These are phyloP conservation scores for Furcasterigmium furcatum DNA, from an alignment of 2,329 filamentous ascomycete genomes.

Conservation along the genomic window DNA sequence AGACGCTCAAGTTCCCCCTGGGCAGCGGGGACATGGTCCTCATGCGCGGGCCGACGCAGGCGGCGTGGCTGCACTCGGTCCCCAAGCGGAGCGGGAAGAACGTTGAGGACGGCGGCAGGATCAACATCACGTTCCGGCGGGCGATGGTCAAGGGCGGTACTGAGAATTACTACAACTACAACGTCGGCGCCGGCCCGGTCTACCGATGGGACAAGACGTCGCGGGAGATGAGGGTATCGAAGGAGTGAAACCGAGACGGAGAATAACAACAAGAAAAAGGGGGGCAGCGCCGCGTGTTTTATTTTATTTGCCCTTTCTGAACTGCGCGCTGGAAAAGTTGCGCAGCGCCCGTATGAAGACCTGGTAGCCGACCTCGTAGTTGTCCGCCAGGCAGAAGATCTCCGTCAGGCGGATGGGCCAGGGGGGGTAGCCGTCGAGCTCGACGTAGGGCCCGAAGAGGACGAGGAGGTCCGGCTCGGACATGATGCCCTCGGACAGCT, in stretches of 20 bases:
- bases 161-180: constrained; percentile 83
- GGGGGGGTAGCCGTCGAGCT: constrained; percentile 87
- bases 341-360: constrained; percentile 84
- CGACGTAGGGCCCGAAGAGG: constrained; percentile 79
- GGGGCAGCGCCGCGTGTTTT: too few relatives aligned
- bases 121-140: constrained; percentile 76
- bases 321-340: constrained; percentile 82
- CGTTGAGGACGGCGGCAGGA: constrained; percentile 58
- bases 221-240: constrained; percentile 44
- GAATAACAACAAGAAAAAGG: not conserved
- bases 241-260: not conserved
- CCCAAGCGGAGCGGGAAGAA: constrained; percentile 69
- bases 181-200: constrained; percentile 68
- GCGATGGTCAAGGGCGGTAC: constrained; percentile 71
- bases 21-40: constrained; percentile 74
- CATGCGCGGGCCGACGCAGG: constrained; percentile 74
- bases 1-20: constrained; percentile 49
- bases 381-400: constrained; percentile 78
- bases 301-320: constrained; percentile 71
- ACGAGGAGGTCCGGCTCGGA: constrained; percentile 87
- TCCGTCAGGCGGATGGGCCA: constrained; percentile 96
- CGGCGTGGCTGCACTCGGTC: constrained; percentile 74
- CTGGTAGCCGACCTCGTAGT: constrained; percentile 86
- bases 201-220: constrained; percentile 61
- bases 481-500: constrained; percentile 77